Percentiles rank a stretch among this genome's conserved stretches.
Evolutionary conservation across 805 yeast species (phyloP).

Genomic region (Barnettozyma siamensis): DNA sequence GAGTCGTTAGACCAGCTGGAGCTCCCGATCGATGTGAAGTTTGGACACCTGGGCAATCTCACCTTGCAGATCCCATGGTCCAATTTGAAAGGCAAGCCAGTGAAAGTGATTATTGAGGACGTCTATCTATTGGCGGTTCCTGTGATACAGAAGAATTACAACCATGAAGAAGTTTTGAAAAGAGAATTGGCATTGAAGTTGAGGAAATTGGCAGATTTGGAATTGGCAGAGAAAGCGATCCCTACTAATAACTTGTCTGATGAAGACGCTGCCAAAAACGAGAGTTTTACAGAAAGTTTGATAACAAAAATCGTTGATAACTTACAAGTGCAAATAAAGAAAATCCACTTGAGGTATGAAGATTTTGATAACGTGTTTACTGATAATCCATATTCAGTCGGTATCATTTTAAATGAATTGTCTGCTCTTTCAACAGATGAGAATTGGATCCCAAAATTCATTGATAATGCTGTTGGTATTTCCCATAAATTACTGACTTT

Average conservation of each 20-base stretch:
- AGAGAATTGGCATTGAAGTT: constrained; percentile 62
- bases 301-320: constrained; percentile 90
- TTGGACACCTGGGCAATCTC: constrained; percentile 86
- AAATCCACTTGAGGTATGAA: constrained; percentile 89
- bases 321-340: constrained; percentile 82
- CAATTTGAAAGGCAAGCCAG: constrained; percentile 87
- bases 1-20: constrained; percentile 85
- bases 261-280: constrained; percentile 48
- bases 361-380: constrained; percentile 66
- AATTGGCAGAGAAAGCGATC: constrained; percentile 42
- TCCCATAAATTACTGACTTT: constrained; percentile 76
- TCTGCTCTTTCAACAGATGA: constrained; percentile 89
- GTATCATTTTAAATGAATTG: constrained; percentile 75
- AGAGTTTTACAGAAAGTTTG: constrained; percentile 80
- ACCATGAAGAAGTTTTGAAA: constrained; percentile 48
- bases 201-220: constrained; percentile 61
- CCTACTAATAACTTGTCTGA: constrained; percentile 29
- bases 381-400: constrained; percentile 72
- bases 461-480: constrained; percentile 57
- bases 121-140: constrained; percentile 82
- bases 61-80: constrained; percentile 97
- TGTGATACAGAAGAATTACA: constrained; percentile 47
- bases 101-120: constrained; percentile 79
- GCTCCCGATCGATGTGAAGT: constrained; percentile 79
- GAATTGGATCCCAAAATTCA: constrained; percentile 79